Base-by-base conservation (phyloP, 2,329 filamentous ascomycete genomes). In the Diaporthe sp. region DNA sequence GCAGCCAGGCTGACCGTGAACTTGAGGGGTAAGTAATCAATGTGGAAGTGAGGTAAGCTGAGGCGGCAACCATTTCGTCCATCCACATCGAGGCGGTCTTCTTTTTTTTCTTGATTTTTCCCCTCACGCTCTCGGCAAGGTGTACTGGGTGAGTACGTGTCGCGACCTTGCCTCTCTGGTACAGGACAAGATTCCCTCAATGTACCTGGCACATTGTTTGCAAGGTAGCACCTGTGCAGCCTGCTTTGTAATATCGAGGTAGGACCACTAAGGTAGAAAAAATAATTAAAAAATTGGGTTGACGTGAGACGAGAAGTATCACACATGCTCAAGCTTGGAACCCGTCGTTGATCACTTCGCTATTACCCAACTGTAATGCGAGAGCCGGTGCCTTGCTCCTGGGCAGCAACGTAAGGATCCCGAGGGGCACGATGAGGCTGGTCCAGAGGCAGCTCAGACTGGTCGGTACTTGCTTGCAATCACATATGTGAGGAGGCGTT, bases 331-430 rank as follows among this genome's bases (percentile, higher is more conserved):
- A 37, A 25, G 55, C 42, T 22, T 25, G 44, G 25, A 65, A 44
- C 25, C 28, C 7, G 25, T 42, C 25, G 58, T n/a, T 42, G 31
- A 47, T 44, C 22, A 12, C 51, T 22, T 75, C 37, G 25, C 68
- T 47, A 60, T 68, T 71, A 67, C 51, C 22, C 34, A 25, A 57
- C 37, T 60, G 68, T 57, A 60, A 60, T 31, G 55, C 73, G 20
- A 20, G 22, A 17, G 51, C 28, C 0, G 95, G 94, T 57, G 93
- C 93, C 0, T 86, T 98, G 31, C 89, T 98, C 1, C 87, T 98
- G 49, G 94, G 94, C 15, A 95, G 93, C 80, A 89, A 95, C 53
- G 85, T 97, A 73, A 94, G 93, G 85, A 88, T 96, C 72, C 94
- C 95, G 1, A 91, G 88, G 79, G 87, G 91, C 42, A 92, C 92